Conservation (phyloP, 192 early-diverging fungal genomes). For the Entomortierella beljakovae region DNA sequence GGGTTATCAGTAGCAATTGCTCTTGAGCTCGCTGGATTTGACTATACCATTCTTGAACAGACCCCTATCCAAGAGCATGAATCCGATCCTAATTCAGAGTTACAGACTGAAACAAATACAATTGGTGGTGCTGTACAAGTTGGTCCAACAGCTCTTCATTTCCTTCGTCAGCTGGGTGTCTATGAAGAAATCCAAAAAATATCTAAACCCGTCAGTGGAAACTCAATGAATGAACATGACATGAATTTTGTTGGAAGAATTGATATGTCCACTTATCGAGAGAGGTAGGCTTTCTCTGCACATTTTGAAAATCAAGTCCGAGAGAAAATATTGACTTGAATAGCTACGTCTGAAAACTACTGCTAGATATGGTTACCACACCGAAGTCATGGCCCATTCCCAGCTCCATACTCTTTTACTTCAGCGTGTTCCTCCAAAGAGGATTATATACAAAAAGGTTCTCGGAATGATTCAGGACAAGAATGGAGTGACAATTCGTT, state of each 20-base stretch:
- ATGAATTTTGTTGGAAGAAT: constrained; percentile 49
- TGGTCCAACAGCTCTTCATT: constrained; percentile 43
- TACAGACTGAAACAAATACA: not conserved
- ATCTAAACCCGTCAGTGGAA: constrained; percentile 47
- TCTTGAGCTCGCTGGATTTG: constrained; percentile 48
- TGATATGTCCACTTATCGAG: constrained; percentile 31
- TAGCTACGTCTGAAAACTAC: too few relatives aligned
- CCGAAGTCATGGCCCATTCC: constrained; percentile 43
- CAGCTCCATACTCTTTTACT: constrained; percentile 41
- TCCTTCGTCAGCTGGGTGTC: constrained; percentile 45
- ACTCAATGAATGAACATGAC: constrained; percentile 52
- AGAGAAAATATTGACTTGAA: too few relatives aligned
- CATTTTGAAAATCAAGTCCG: too few relatives aligned
- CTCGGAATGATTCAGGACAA: constrained; percentile 35
- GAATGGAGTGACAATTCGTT: constrained; percentile 46
- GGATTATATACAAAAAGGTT: constrained; percentile 28
- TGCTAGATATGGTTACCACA: constrained; percentile 49
- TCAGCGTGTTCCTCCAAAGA: constrained; percentile 35
- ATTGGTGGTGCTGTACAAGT: constrained; percentile 39
- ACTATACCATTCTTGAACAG: constrained; percentile 48
- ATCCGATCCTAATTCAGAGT: not conserved
- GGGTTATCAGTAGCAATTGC: constrained; percentile 45
- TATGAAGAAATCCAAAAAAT: constrained; percentile 49
- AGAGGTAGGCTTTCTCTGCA: constrained; percentile 15
- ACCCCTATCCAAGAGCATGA: not conserved